Evolutionary conservation across 2,329 filamentous ascomycete genomes (phyloP), one percentile per base, ranked within the genome.

Genomic region (Neofusicoccum sp.): DNA sequence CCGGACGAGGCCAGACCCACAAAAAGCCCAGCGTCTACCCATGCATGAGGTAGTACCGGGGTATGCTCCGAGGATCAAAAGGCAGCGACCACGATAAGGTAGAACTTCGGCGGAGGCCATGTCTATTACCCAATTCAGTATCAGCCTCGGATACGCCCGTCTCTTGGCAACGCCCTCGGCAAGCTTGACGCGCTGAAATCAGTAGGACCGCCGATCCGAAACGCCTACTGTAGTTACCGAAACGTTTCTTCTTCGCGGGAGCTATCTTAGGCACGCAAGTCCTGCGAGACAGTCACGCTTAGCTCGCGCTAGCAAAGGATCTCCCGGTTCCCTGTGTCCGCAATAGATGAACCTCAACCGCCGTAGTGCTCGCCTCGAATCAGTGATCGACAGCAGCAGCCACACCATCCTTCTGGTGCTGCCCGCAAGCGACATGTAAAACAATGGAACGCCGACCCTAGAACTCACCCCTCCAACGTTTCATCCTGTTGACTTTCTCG

Each of bases 121-220:
- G 9, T n/a, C 28, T 7, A 16, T 33, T 56, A 16, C 52, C 52
- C 12, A 8, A 43, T 44, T 39, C 7, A 44, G 52, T 34, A 56
- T 44, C 37, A 56, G 36, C 52, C 52, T 56, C 52, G 52, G 52
- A 44, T 56, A 44, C 39, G 52, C 37, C 52, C 52, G 52, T n/a
- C 37, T 22, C 52, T 56, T 56, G 52, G 52, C 52, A 56, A 56
- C 52, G 52, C 37, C 39, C 29, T 44, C 29, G 14, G 28, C 14
- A 41, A 4, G 39, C 39, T 44, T 6, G 16, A 34, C 37, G 44
- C 12, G 28, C 14, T 3, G 39, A 36, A 29, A 14, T 22, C n/a
- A 41, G 22, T 36, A 54, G 41, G 37, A 28, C 39, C 29, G 37
- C 28, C 28, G 4, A 29, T 44, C 39, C 4, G 52, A 28, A 44